A percentile compares a stretch with the other conserved stretches of the same genome.
Evolutionary conservation across 805 yeast species (phyloP).

Genomic region (Myxozyma neotropica): DNA sequence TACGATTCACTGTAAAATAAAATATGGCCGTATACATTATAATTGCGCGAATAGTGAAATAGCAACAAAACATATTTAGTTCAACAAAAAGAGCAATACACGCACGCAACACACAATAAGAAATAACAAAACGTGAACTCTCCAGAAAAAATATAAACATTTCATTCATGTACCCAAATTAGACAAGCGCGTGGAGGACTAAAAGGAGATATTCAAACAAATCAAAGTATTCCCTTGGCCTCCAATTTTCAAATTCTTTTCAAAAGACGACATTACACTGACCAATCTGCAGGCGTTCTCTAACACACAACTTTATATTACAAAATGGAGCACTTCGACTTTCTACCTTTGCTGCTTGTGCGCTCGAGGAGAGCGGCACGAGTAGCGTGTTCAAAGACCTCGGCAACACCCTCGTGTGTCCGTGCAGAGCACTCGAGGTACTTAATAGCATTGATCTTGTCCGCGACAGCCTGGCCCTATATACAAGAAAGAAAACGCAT

Average conservation of each 20-base stretch:
- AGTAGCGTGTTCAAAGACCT: conserved; percentile 90
- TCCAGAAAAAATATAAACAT: conserved; percentile 1
- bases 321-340: conserved; percentile 69
- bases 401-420: conserved; percentile 88
- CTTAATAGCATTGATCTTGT: conserved; percentile 82
- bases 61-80: neutral
- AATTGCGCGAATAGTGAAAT: conserved; percentile 15
- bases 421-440: conserved; percentile 93
- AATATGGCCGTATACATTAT: neutral
- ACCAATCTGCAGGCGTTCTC: conserved; percentile 7
- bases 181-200: neutral
- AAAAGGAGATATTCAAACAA: neutral
- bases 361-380: conserved; percentile 81
- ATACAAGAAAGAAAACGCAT: neutral
- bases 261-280: conserved; percentile 6
- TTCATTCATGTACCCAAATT: conserved; percentile 14
- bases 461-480: conserved; percentile 77
- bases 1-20: neutral
- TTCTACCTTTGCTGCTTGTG: conserved; percentile 41
- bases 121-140: neutral
- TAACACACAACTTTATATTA: conserved; percentile 38
- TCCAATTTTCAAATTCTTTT: neutral
- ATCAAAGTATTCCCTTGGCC: neutral
- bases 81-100: neutral
- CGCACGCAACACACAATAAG: neutral